Conservation (phyloP, 1,284 basidiomycete genomes). For the Ceratobasidium papillatum region DNA sequence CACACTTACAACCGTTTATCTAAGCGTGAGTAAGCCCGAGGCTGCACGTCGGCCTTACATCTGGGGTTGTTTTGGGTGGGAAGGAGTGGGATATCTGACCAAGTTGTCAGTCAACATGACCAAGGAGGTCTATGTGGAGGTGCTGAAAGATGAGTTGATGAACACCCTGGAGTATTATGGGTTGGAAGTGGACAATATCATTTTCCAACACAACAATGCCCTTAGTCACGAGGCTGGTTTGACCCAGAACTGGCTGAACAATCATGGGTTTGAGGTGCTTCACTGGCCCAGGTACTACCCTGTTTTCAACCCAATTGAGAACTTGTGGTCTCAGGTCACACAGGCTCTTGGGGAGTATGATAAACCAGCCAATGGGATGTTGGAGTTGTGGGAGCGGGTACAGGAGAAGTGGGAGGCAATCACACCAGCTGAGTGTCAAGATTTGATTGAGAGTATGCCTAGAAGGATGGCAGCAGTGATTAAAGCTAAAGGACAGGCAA, state of each 20-base stretch:
- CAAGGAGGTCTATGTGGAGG: background rate
- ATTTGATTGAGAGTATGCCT: background rate
- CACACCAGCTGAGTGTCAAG: background rate
- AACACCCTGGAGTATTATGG: conserved; percentile 7
- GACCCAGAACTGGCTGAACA: background rate
- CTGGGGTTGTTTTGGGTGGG: conserved; percentile 9
- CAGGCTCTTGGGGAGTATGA: too few species aligned
- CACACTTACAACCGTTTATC: too few species aligned
- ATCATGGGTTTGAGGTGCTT: too few species aligned
- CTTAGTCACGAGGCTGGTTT: background rate
- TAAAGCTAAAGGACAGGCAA: background rate
- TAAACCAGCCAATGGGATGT: too few species aligned
- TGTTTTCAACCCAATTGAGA: too few species aligned
- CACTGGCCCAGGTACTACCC: too few species aligned
- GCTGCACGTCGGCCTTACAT: too few species aligned
- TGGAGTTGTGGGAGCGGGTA: too few species aligned
- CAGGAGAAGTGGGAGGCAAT: too few species aligned
- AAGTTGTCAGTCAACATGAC: background rate
- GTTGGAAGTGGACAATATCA: background rate
- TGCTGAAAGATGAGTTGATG: conserved; percentile 9
- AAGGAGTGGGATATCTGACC: background rate
- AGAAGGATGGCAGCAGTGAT: background rate
- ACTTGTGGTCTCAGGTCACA: too few species aligned
- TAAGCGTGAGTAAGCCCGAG: too few species aligned
- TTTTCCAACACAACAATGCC: conserved; percentile 28